phyloP scores from a whole-genome alignment of 1,284 basidiomycete genomes.

The Ceratobasidium sp. region DNA sequence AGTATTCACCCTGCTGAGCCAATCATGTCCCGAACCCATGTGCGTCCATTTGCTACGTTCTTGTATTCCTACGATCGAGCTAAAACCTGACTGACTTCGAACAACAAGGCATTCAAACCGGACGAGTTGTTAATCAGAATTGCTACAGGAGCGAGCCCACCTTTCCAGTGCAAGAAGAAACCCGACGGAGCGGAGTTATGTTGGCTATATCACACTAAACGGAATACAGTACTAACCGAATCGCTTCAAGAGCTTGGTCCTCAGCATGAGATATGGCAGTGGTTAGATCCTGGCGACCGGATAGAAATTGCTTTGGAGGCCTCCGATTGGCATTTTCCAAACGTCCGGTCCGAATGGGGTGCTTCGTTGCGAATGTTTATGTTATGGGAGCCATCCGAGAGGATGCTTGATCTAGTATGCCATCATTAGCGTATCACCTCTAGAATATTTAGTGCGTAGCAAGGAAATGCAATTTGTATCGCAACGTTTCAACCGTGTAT shows the following conservation, averaged over 20 bases:
- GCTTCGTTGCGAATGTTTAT: constrained; percentile 22
- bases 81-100: neutral
- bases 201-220: constrained; percentile 13
- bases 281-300: constrained; percentile 25
- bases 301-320: constrained; percentile 36
- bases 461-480: too few species aligned
- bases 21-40: constrained; percentile 39
- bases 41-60: neutral
- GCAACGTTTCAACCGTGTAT: too few species aligned
- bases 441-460: too few species aligned
- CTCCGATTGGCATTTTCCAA: constrained; percentile 38
- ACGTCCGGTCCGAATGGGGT: constrained; percentile 37
- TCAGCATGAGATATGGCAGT: constrained; percentile 29
- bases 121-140: constrained; percentile 38
- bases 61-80: neutral
- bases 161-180: neutral
- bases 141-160: neutral
- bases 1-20: constrained; percentile 29
- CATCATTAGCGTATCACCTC: too few species aligned
- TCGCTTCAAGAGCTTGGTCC: neutral
- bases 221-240: neutral
- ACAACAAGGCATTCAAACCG: constrained; percentile 33
- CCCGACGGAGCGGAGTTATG: neutral
- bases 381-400: constrained; percentile 30
- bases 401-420: constrained; percentile 22